Evolutionary conservation across 2,329 filamentous ascomycete genomes (phyloP), one percentile per base, ranked within the genome.

Genomic region (Bipolaris sorokiniana): DNA sequence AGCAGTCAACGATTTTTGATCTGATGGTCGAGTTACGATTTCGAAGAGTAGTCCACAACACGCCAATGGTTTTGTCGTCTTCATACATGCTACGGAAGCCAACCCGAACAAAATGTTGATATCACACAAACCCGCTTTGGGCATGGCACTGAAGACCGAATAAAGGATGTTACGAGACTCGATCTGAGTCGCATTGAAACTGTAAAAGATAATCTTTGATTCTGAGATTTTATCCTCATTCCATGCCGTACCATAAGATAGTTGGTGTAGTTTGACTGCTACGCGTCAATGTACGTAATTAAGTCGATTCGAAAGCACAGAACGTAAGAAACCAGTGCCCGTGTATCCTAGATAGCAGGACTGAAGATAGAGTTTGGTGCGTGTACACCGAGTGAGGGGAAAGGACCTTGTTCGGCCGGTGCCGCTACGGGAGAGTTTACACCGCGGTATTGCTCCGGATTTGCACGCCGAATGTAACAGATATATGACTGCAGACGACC

Each of bases 261-360:
- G 15, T 26, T 33, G 28, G 16, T 33, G 11, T 6, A 22, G 28
- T 15, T 46, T 18, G 42, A 18, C 16, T 26, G 16, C 28, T 10
- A 13, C 5, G 16, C 6, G 26, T 46, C 31, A 34, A 23, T 3
- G 46, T 38, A 26, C 22, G 13, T 38, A 28, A 38, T 34, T 11
- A 22, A 38, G 15, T 28, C 28, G 34, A 13, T 20, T 34, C 41
- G n/a, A 34, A n/a, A 16, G 16, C n/a, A 28, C n/a, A 20, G 20
- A 37, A 33, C 40, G 44, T 16, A 47, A 40, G 40, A 47, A 51
- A 34, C 26, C 28, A 34, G 28, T 44, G n/a, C 11, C 23, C 10
- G 28, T 36, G 48, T 48, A 36, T 16, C 22, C 36, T 18, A 38
- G 31, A 48, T 11, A 44, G 49, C 45, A 47, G 55, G 40, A 47